Evolutionary conservation across 176 grass and related monocot genomes (phyloP), one percentile per base, ranked within the genome.

Genomic region (Neostapfia colusana): DNA sequence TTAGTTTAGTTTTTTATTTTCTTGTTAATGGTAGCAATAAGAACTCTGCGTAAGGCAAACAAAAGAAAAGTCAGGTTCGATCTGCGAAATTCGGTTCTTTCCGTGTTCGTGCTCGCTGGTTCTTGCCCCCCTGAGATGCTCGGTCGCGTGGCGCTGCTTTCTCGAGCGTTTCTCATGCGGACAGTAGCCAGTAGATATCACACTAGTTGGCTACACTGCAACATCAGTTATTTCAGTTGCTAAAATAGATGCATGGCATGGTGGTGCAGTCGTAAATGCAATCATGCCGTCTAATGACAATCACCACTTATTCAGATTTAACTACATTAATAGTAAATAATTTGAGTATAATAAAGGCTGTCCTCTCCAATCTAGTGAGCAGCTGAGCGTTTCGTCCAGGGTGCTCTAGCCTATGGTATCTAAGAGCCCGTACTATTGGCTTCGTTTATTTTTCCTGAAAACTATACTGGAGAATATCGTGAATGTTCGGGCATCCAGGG

Each of bases 61-160:
- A 12, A 42, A 28, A 36, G 10, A 69, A 72, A 67, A 42, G 2
- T 37, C n/a, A 31, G 35, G 14, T 38, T 48, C 8, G 14, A 40
- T 72, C 25, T 11, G 58, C 61, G 1, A 53, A 88, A 81, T 67
- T 73, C 53, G 75, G 85, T 88, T 83, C 85, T 74, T 87, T 83
- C 6, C 74, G 58, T 79, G 85, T 68, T 36, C 42, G 57, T 34
- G 59, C 15, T 69, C 2, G 63, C 17, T 75, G 70, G 65, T 75
- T 79, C 49, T 79, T 76, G 43, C 37, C 56, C 51, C 55, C 40
- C n/a, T n/a, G 31, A 25, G 25, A 36, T 87, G 72, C 58, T 58
- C 54, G n/a, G 48, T 77, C 67, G 67, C 74, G 75, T 73, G 61
- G 7, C 17, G 36, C 61, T 75, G 46, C 57, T 64, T 69, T 70